phyloP scores from a whole-genome alignment of 257 asterid species.

The Fraxinus cuspidata region DNA sequence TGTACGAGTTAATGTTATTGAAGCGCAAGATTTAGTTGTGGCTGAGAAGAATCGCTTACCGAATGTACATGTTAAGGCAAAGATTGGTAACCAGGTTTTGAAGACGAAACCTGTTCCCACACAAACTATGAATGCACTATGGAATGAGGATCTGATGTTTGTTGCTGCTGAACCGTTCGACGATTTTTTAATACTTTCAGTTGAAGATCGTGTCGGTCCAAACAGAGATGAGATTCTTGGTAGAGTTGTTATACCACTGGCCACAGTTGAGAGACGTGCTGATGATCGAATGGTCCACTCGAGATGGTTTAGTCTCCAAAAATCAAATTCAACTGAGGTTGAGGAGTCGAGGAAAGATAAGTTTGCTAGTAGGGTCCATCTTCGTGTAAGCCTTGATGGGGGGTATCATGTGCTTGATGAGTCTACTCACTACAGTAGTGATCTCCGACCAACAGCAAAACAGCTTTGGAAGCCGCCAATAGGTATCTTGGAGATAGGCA shows the following conservation, averaged over 20 bases:
- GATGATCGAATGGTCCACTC: slow-evolving; percentile 65
- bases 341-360: slow-evolving; percentile 66
- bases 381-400: slow-evolving; percentile 83
- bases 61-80: slow-evolving; percentile 63
- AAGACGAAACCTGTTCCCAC: slow-evolving; percentile 64
- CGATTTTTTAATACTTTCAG: slow-evolving; percentile 63
- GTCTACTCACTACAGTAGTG: slow-evolving; percentile 81
- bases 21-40: slow-evolving; percentile 75
- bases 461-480: slow-evolving; percentile 91
- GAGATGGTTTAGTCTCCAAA: slow-evolving; percentile 70
- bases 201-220: slow-evolving; percentile 73
- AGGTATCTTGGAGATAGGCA: slow-evolving; percentile 75
- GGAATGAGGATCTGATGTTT: slow-evolving; percentile 93
- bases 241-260: slow-evolving; percentile 56
- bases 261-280: slow-evolving; percentile 60
- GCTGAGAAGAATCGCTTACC: slow-evolving; percentile 58
- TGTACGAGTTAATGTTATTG: slow-evolving; percentile 75
- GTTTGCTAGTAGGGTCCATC: slow-evolving; percentile 74
- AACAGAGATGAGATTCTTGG: slow-evolving; percentile 74
- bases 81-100: slow-evolving; percentile 69
- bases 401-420: slow-evolving; percentile 97
- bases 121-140: slow-evolving; percentile 50
- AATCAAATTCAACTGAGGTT: slow-evolving; percentile 40
- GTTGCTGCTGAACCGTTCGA: slow-evolving; percentile 96
- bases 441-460: slow-evolving; percentile 83